A percentile compares a stretch with the other conserved stretches of the same genome.
Evolutionary conservation across 2,329 filamentous ascomycete species (phyloP).

Genomic region (Colletotrichum liaoningense): DNA sequence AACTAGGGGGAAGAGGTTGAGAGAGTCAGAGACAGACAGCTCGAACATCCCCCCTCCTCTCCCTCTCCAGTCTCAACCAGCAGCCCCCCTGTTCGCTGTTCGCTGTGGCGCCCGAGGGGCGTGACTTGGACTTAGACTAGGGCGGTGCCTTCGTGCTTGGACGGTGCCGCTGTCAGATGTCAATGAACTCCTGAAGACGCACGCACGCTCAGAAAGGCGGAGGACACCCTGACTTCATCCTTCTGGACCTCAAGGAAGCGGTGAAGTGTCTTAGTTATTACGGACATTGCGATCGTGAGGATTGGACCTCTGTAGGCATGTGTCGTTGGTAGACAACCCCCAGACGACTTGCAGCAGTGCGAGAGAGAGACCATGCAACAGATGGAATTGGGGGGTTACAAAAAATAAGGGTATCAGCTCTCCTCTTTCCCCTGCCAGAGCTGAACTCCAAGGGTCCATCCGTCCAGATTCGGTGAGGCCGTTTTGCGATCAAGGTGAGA

Average conservation of each 20-base stretch:
- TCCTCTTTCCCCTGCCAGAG: not conserved
- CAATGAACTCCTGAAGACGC: not conserved
- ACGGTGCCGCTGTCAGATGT: slow-evolving; percentile 35
- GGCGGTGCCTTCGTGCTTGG: not conserved
- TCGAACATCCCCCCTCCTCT: not conserved
- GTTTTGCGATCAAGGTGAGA: slow-evolving; percentile 6
- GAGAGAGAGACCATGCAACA: not conserved
- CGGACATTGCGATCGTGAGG: not conserved
- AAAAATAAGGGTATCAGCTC: not conserved
- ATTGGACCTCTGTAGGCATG: not conserved
- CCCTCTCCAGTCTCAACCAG: not conserved
- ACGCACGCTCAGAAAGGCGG: not conserved
- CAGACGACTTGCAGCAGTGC: not conserved
- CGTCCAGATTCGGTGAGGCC: slow-evolving; percentile 12
- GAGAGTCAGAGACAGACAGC: not conserved
- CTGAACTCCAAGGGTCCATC: slow-evolving; percentile 22
- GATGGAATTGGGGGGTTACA: not conserved
- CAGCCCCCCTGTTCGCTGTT: slow-evolving; percentile 11
- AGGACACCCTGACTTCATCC: not conserved
- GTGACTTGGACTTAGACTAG: slow-evolving; percentile 29
- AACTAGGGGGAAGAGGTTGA: not conserved
- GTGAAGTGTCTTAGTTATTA: slow-evolving; percentile 17
- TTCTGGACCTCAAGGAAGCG: slow-evolving; percentile 5
- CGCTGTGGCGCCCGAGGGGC: slow-evolving; percentile 11
- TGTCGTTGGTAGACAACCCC: not conserved